Percentiles rank a stretch among this genome's conserved stretches.
Conservation (phyloP, 192 early-diverging fungal species). For the Phycomyces blakesleeanus region DNA sequence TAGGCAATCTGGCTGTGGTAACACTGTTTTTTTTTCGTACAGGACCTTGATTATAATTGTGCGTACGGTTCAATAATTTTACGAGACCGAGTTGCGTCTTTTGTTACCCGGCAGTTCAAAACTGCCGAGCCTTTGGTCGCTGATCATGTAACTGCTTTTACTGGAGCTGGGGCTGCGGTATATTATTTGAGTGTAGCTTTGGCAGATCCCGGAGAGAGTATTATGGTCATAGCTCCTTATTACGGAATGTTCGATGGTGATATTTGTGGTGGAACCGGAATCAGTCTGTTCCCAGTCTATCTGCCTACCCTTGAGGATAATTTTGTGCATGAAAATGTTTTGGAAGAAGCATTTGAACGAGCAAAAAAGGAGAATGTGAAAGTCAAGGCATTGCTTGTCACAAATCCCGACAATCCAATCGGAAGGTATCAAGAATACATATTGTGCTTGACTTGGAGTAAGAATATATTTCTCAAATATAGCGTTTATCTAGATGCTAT, state of each 20-base stretch:
- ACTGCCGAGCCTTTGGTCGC: slow-evolving; percentile 38
- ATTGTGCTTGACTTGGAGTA: no score
- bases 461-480: no score
- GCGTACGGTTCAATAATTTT: slow-evolving; percentile 55
- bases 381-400: slow-evolving; percentile 59
- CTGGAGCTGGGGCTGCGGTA: slow-evolving; percentile 66
- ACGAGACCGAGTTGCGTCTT: slow-evolving; percentile 52
- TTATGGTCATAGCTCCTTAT: slow-evolving; percentile 72
- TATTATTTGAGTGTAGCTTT: slow-evolving; percentile 60
- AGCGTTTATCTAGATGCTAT: slow-evolving; percentile 43
- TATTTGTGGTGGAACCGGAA: slow-evolving; percentile 46
- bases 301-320: slow-evolving; percentile 39
- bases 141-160: slow-evolving; percentile 57
- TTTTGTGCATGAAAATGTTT: slow-evolving; percentile 28
- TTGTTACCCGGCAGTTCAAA: slow-evolving; percentile 65
- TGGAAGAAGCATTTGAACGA: slow-evolving; percentile 49
- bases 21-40: slow-evolving; percentile 4
- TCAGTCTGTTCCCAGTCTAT: slow-evolving; percentile 48
- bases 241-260: slow-evolving; percentile 75
- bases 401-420: slow-evolving; percentile 73
- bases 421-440: slow-evolving; percentile 39
- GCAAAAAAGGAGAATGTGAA: slow-evolving; percentile 41
- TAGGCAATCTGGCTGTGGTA: no score
- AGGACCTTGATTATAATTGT: slow-evolving; percentile 43
- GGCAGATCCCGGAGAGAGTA: slow-evolving; percentile 66